These are phyloP conservation scores for Russula griseocarnosa DNA, from an alignment of 768 basidiomycete genomes.

Conservation along the genomic window DNA sequence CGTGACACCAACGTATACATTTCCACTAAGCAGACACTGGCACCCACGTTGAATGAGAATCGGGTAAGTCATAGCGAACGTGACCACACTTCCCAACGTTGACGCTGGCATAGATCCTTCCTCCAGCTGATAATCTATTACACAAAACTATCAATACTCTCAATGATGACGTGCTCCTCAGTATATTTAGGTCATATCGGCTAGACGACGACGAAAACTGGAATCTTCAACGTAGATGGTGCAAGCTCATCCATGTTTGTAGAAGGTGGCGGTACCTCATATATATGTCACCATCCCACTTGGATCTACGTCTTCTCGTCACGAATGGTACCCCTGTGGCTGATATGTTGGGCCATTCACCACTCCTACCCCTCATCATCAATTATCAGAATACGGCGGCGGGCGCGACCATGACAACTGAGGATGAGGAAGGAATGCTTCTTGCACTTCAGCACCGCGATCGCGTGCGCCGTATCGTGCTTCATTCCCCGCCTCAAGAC, in stretches of 20 bases:
- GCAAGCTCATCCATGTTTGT: not conserved
- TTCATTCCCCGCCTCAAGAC: not conserved
- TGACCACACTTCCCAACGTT: not conserved
- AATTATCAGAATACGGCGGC: not conserved
- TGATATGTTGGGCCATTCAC: not conserved
- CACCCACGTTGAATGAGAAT: not conserved
- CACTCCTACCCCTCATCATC: not conserved
- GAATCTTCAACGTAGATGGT: not conserved
- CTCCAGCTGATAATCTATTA: too few relatives aligned
- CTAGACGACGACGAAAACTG: not conserved
- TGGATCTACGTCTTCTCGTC: not conserved
- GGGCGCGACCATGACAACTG: not conserved
- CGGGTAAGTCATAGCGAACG: not conserved
- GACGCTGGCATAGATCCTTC: not conserved
- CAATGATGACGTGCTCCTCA: not conserved
- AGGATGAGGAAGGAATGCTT: not conserved
- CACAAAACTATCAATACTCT: not conserved
- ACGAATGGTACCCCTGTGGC: not conserved
- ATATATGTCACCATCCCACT: not conserved
- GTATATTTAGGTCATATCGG: not conserved
- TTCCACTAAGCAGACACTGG: not conserved
- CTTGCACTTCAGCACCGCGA: not conserved
- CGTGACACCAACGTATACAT: not conserved
- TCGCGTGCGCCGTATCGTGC: not conserved
- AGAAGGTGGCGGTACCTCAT: not conserved